Percentiles rank a stretch among this genome's conserved stretches.
phyloP scores from a whole-genome alignment of 768 basidiomycete genomes.

The Boletus tylopilopsis region DNA sequence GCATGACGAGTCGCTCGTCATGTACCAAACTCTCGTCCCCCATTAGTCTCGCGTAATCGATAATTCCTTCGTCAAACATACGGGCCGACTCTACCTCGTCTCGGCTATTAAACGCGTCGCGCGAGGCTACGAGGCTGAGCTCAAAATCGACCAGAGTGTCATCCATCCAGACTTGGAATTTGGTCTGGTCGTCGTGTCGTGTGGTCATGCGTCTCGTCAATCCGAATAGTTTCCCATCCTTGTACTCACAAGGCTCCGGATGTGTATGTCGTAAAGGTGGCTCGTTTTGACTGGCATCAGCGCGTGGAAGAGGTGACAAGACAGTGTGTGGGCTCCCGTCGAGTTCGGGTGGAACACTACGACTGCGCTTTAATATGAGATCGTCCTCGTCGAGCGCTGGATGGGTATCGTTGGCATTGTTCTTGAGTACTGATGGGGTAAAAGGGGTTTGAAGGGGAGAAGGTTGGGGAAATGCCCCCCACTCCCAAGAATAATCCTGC shows the following conservation, averaged over 20 bases:
- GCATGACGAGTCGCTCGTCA: conserved; percentile 66
- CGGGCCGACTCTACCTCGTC: conserved; percentile 54
- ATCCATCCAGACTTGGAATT: conserved; percentile 64
- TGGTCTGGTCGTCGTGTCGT: conserved; percentile 55
- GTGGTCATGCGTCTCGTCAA: conserved; percentile 55
- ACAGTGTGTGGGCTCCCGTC: conserved; percentile 39
- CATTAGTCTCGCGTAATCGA: conserved; percentile 66
- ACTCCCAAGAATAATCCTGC: conserved; percentile 90
- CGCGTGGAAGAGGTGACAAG: conserved; percentile 17
- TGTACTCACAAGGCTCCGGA: conserved; percentile 4
- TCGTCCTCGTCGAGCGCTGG: conserved; percentile 19
- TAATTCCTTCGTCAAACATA: conserved; percentile 55
- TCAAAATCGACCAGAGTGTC: conserved; percentile 64
- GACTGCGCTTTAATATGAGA: conserved; percentile 40
- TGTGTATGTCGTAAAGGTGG: background rate
- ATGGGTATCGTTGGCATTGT: conserved; percentile 12
- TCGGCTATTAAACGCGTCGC: conserved; percentile 27
- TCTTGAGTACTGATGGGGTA: conserved; percentile 14
- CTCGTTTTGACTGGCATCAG: conserved; percentile 24
- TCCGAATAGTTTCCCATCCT: conserved; percentile 34
- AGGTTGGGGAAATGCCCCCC: conserved; percentile 85
- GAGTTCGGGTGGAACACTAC: conserved; percentile 54
- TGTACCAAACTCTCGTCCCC: conserved; percentile 57
- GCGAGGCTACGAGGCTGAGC: conserved; percentile 55
- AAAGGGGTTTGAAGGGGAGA: conserved; percentile 61